phyloP scores from a whole-genome alignment of 2,329 filamentous ascomycete genomes.

The Sporothrix variecibatus region DNA sequence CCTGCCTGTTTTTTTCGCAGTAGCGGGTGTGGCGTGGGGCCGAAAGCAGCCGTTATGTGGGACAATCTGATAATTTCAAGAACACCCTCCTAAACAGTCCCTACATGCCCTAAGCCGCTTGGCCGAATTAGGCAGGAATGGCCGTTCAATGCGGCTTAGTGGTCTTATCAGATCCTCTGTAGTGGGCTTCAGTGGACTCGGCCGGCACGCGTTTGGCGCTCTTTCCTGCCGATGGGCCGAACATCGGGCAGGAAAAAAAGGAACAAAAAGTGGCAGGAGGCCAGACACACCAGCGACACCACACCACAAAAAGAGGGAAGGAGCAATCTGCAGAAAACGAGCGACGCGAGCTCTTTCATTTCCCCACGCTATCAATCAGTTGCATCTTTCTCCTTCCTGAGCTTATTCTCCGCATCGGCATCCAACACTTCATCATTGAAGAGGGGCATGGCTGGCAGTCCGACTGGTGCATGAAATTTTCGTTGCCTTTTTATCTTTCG shows the following conservation, averaged over 20 bases:
- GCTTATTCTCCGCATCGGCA: not conserved
- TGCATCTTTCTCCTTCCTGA: not conserved
- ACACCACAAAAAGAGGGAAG: not conserved
- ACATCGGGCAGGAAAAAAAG: not conserved
- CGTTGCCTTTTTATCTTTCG: not conserved
- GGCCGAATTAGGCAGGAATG: not conserved
- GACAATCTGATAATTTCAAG: slow-evolving; percentile 17
- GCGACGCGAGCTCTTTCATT: not conserved
- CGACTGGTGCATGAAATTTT: not conserved
- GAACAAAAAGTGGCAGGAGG: not conserved
- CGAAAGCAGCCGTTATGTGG: not conserved
- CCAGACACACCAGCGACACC: not conserved
- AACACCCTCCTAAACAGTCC: not conserved
- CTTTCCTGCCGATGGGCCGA: slow-evolving; percentile 12
- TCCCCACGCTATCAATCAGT: slow-evolving; percentile 13
- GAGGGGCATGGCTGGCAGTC: not conserved
- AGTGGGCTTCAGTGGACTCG: not conserved
- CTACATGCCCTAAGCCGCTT: slow-evolving; percentile 4
- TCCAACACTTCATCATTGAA: not conserved
- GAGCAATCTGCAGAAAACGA: not conserved
- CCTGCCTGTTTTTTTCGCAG: not conserved
- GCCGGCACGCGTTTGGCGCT: slow-evolving; percentile 1
- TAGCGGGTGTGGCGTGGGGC: slow-evolving; percentile 5
- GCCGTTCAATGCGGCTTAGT: slow-evolving; percentile 5
- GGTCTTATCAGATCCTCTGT: slow-evolving; percentile 19